Evolutionary conservation across 2,329 filamentous ascomycete species (phyloP).

Genomic region (Meredithiella fracta): DNA sequence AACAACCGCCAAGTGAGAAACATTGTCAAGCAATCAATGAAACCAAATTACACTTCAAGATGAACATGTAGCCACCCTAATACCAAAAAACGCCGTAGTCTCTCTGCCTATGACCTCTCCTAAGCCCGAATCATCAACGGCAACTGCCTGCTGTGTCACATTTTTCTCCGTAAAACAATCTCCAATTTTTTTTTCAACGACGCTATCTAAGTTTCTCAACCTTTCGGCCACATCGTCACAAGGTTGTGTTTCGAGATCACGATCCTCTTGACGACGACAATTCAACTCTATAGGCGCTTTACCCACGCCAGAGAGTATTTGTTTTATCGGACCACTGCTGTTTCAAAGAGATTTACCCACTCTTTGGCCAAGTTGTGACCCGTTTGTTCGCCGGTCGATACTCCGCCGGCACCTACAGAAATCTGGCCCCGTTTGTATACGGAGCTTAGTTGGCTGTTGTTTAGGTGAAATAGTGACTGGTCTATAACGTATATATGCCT

Average conservation of each 20-base stretch:
- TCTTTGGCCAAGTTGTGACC: not conserved
- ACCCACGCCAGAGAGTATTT: not conserved
- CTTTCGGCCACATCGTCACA: not conserved
- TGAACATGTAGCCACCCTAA: not conserved
- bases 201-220: not conserved
- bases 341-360: slow-evolving; percentile 1
- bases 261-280: not conserved
- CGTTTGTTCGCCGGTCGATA: not conserved
- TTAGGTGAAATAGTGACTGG: not conserved
- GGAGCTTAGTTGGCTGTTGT: not conserved
- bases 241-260: not conserved
- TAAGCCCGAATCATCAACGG: not conserved
- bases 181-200: slow-evolving; percentile 1
- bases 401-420: not conserved
- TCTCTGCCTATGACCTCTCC: not conserved
- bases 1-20: too few relatives aligned
- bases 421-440: too few relatives aligned
- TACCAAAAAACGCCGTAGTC: not conserved
- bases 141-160: not conserved
- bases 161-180: not conserved
- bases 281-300: not conserved
- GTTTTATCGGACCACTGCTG: not conserved
- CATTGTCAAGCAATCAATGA: not conserved
- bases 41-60: not conserved
- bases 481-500: too few relatives aligned